phyloP scores from a whole-genome alignment of 2,329 filamentous ascomycete genomes.

The Fusarium gaditjirri region DNA sequence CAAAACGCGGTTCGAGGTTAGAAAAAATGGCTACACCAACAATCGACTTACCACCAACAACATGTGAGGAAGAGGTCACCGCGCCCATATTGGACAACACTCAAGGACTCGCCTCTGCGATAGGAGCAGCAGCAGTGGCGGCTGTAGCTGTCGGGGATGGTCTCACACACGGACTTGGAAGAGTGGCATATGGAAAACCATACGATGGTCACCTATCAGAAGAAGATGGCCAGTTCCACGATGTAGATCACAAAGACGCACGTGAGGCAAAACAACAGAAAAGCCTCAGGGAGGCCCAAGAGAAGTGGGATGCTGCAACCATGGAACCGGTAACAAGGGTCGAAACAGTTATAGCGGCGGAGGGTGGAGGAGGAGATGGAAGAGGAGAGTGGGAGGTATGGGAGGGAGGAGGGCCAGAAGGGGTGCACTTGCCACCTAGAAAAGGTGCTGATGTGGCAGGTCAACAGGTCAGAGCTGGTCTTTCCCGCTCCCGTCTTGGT shows the following conservation, averaged over 20 bases:
- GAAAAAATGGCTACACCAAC: slow-evolving; percentile 41
- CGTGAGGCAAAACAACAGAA: slow-evolving; percentile 34
- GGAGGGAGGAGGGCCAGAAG: slow-evolving; percentile 15
- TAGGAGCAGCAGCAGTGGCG: slow-evolving; percentile 41
- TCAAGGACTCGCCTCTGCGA: slow-evolving; percentile 41
- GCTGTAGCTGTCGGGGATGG: slow-evolving; percentile 35
- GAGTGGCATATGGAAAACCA: slow-evolving; percentile 11
- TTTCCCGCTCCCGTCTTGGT: slow-evolving; percentile 32
- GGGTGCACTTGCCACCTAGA: slow-evolving; percentile 34
- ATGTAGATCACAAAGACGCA: background rate
- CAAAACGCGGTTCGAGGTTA: background rate
- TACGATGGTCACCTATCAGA: slow-evolving; percentile 4
- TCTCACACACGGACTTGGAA: slow-evolving; percentile 21
- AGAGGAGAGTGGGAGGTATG: slow-evolving; percentile 1
- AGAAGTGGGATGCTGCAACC: slow-evolving; percentile 39
- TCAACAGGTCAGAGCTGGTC: slow-evolving; percentile 35
- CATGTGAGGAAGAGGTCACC: slow-evolving; percentile 40
- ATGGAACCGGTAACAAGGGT: slow-evolving; percentile 28
- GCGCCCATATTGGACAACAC: slow-evolving; percentile 41
- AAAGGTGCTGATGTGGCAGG: slow-evolving; percentile 36
- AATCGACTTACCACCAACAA: slow-evolving; percentile 40
- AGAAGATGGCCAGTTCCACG: slow-evolving; percentile 1
- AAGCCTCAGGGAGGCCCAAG: slow-evolving; percentile 36
- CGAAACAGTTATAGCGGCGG: slow-evolving; percentile 29
- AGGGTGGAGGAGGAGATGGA: slow-evolving; percentile 23